A percentile compares a stretch with the other conserved stretches of the same genome.
Conservation (phyloP, 345 rosid genomes). For the Aquilaria malaccensis region DNA sequence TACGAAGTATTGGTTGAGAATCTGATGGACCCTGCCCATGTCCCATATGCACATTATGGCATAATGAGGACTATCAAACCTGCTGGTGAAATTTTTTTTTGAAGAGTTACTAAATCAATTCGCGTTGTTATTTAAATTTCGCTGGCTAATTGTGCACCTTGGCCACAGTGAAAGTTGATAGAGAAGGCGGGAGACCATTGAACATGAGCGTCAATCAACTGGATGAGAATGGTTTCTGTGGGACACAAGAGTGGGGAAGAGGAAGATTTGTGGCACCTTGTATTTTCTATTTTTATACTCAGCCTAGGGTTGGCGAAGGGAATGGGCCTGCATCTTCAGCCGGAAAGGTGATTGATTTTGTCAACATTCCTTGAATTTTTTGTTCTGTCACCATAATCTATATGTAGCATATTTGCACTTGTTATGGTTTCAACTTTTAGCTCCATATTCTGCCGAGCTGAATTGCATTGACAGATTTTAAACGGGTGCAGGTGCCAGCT, state of each 20-base stretch:
- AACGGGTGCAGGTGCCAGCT: constrained; percentile 16
- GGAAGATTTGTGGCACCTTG: constrained; percentile 65
- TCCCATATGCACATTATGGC: constrained; percentile 87
- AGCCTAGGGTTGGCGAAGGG: constrained; percentile 28
- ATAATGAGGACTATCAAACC: constrained; percentile 39
- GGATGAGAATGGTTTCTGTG: constrained; percentile 45
- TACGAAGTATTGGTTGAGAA: constrained; percentile 80
- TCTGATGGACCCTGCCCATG: constrained; percentile 94
- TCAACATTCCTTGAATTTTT: background rate
- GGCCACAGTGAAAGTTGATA: constrained; percentile 51
- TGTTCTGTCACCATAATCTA: background rate
- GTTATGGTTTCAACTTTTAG: no score
- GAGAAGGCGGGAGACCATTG: constrained; percentile 88
- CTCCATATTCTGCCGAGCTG: background rate
- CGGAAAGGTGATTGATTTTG: constrained; percentile 27
- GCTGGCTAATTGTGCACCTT: constrained; percentile 1
- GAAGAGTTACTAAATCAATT: background rate
- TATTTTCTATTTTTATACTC: constrained; percentile 45
- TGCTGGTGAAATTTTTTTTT: constrained; percentile 26
- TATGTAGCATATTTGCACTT: background rate
- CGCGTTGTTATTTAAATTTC: background rate
- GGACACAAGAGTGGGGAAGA: constrained; percentile 54
- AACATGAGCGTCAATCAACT: constrained; percentile 43
- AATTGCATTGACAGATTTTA: no score
- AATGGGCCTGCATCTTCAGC: constrained; percentile 33